phyloP scores from a whole-genome alignment of 163 green algal genomes.

The Prototheca cutis region DNA sequence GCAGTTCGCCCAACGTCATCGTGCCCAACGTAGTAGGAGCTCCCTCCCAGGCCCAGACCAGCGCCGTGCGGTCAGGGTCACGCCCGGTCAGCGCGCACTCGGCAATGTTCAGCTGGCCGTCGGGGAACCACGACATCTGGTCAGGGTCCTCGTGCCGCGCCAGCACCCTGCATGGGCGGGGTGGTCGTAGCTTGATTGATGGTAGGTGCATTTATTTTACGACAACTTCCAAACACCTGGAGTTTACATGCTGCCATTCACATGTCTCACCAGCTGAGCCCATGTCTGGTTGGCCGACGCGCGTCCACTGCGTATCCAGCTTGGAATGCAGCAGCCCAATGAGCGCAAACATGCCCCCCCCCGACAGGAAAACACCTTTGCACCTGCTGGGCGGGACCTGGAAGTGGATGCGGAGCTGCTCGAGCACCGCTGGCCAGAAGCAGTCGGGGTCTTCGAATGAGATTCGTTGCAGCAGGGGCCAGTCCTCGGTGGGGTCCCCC shows the following conservation, averaged over 20 bases:
- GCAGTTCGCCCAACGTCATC: constrained; percentile 46
- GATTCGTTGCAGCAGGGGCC: constrained; percentile 44
- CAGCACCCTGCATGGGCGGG: constrained; percentile 21
- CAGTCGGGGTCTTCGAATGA: constrained; percentile 43
- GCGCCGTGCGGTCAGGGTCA: constrained; percentile 31
- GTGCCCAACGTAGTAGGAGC: constrained; percentile 25
- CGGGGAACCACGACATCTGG: constrained; percentile 55
- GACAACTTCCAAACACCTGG: no score
- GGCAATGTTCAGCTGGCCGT: constrained; percentile 68
- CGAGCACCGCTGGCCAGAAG: constrained; percentile 50
- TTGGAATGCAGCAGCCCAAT: background rate
- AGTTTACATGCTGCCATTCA: no score
- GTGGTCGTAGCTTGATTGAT: background rate
- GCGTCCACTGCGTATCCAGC: background rate
- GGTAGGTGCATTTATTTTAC: background rate
- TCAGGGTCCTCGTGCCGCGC: constrained; percentile 27
- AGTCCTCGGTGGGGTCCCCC: constrained; percentile 31
- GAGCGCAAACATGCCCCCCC: background rate
- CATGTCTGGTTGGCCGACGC: background rate
- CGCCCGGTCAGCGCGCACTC: constrained; percentile 37
- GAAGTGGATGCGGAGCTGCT: constrained; percentile 40
- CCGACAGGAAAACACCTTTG: background rate
- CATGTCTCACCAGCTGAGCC: no score
- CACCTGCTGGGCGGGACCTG: constrained; percentile 28
- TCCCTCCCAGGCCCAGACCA: constrained; percentile 67